Evolutionary conservation across 2,329 filamentous ascomycete genomes (phyloP).

Genomic region (Fusarium zealandicum): DNA sequence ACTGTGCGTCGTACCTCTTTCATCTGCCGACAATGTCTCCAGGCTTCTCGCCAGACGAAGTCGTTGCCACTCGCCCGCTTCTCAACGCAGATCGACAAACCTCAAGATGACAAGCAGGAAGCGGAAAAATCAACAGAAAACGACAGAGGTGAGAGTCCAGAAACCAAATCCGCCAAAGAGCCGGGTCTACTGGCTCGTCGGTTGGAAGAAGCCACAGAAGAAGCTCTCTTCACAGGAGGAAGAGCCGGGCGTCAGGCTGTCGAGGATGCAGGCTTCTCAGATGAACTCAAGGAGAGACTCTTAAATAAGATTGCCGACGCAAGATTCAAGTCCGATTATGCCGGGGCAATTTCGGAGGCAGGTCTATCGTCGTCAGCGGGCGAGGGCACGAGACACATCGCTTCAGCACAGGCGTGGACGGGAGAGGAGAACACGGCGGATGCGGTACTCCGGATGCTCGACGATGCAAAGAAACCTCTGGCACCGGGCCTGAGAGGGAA

Average conservation of each 20-base stretch:
- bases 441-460: conserved; percentile 81
- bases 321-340: conserved; percentile 60
- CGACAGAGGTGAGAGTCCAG: background rate
- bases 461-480: conserved; percentile 79
- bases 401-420: conserved; percentile 75
- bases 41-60: conserved; percentile 9
- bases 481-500: conserved; percentile 56
- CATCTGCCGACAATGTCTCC: conserved; percentile 33
- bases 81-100: conserved; percentile 25
- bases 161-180: conserved; percentile 21
- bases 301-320: conserved; percentile 64
- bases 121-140: conserved; percentile 1
- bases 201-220: conserved; percentile 68
- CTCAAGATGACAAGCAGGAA: conserved; percentile 8
- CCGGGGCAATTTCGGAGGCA: conserved; percentile 57
- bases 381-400: conserved; percentile 71
- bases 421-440: conserved; percentile 79
- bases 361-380: conserved; percentile 65
- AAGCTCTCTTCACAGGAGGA: conserved; percentile 66
- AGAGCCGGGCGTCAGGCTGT: conserved; percentile 65
- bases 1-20: conserved; percentile 10
- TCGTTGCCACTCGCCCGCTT: conserved; percentile 17
- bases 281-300: conserved; percentile 66
- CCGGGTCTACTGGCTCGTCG: conserved; percentile 62
- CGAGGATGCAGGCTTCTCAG: conserved; percentile 69